Evolutionary conservation across 768 basidiomycete species (phyloP).

Genomic region (Tricholoma matsutake): DNA sequence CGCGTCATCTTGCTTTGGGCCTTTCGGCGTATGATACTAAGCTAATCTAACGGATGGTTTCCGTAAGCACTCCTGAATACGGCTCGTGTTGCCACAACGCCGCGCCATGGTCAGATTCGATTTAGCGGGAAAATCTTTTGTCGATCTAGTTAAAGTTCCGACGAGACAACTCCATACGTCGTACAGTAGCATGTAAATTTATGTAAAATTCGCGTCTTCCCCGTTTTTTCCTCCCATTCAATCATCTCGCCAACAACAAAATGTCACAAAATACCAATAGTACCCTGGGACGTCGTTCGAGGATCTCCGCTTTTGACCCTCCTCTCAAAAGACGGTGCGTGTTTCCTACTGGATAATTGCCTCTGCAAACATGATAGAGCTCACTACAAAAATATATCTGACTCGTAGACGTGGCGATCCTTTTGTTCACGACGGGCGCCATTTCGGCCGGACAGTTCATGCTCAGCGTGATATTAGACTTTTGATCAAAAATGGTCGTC

Average conservation of each 20-base stretch:
- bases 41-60: no score
- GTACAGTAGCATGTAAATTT: not conserved
- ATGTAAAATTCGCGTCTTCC: not conserved
- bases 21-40: no score
- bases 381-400: not conserved
- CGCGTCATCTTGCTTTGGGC: no score
- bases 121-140: no score
- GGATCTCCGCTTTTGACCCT: not conserved
- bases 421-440: not conserved
- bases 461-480: not conserved
- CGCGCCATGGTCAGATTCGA: no score
- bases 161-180: not conserved
- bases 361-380: not conserved
- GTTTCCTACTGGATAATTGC: not conserved
- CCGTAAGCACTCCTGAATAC: no score
- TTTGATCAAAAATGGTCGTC: not conserved
- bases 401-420: not conserved
- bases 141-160: not conserved
- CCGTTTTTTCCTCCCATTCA: not conserved
- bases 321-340: not conserved
- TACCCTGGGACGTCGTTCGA: not conserved
- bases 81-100: no score
- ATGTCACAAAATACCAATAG: not conserved
- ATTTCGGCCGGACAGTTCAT: slow-evolving; percentile 1
- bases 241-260: not conserved